A percentile compares a stretch with the other conserved stretches of the same genome.
phyloP scores from a whole-genome alignment of 768 basidiomycete species.

The Leccinum variicolor region DNA sequence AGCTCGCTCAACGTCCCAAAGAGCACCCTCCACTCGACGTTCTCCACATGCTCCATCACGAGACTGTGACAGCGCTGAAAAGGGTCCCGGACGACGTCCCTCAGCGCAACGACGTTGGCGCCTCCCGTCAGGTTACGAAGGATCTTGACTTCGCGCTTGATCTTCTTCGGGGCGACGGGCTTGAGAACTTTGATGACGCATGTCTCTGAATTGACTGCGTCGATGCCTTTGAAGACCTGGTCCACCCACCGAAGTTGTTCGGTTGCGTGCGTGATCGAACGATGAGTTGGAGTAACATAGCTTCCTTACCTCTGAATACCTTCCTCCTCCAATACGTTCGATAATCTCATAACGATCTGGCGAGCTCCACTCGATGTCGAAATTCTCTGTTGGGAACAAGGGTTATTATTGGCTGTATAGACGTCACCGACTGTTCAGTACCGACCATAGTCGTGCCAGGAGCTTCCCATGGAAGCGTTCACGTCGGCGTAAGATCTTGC shows the following conservation, averaged over 20 bases:
- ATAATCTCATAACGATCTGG: constrained; percentile 68
- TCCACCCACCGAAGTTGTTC: not conserved
- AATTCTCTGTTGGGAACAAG: constrained; percentile 41
- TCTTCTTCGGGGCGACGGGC: constrained; percentile 63
- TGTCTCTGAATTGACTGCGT: constrained; percentile 50
- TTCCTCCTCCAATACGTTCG: constrained; percentile 59
- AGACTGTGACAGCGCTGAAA: constrained; percentile 60
- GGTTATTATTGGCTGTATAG: not conserved
- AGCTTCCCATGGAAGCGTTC: constrained; percentile 52
- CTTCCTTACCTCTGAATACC: constrained; percentile 55
- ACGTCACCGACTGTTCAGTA: not conserved
- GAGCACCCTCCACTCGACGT: constrained; percentile 61
- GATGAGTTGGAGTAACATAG: not conserved
- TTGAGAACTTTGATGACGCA: constrained; percentile 73
- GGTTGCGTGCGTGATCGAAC: not conserved
- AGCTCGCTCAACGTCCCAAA: constrained; percentile 56
- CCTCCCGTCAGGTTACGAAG: constrained; percentile 66
- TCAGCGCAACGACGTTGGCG: constrained; percentile 61
- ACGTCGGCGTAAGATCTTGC: constrained; percentile 54
- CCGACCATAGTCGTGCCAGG: constrained; percentile 65
- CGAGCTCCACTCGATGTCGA: constrained; percentile 60
- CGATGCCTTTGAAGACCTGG: constrained; percentile 58
- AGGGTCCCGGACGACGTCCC: constrained; percentile 70
- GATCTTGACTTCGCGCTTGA: constrained; percentile 75
- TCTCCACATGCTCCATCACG: constrained; percentile 67